phyloP scores from a whole-genome alignment of 2,329 filamentous ascomycete species.

The Fusarium sp. region DNA sequence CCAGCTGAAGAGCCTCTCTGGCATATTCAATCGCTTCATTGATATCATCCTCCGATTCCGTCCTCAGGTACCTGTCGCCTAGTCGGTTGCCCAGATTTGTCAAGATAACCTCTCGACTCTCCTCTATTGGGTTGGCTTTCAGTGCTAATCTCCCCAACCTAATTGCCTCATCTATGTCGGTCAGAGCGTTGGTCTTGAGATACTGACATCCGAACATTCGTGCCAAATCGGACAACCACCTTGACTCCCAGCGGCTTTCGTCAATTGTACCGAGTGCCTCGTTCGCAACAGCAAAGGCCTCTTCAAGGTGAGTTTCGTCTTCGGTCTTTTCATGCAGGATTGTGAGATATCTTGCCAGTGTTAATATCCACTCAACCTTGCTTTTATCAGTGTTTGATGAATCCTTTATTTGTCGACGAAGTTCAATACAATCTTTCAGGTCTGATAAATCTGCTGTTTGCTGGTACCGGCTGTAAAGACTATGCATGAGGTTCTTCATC shows the following conservation, averaged over 20 bases:
- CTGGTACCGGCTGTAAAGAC: not conserved
- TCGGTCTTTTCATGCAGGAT: not conserved
- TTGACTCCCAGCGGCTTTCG: not conserved
- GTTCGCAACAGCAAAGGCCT: not conserved
- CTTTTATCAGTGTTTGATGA: not conserved
- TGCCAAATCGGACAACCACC: not conserved
- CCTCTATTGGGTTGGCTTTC: not conserved
- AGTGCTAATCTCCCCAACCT: not conserved
- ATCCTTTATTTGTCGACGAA: not conserved
- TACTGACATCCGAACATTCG: not conserved
- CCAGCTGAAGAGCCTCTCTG: not conserved
- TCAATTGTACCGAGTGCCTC: not conserved
- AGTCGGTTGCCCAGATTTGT: slow-evolving; percentile 2
- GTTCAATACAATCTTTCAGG: not conserved
- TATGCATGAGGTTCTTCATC: not conserved
- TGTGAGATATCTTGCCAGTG: not conserved
- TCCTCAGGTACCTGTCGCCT: not conserved
- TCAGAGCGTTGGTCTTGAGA: not conserved
- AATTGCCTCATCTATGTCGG: not conserved
- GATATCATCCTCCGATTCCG: not conserved
- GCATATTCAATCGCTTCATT: not conserved
- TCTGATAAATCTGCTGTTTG: not conserved
- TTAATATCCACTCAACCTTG: not conserved
- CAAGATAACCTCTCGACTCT: not conserved
- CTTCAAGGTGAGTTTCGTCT: not conserved